Percentiles rank a stretch among this genome's conserved stretches.
phyloP scores from a whole-genome alignment of 2,329 filamentous ascomycete genomes.

The Neoscytalidium dimidiatum region DNA sequence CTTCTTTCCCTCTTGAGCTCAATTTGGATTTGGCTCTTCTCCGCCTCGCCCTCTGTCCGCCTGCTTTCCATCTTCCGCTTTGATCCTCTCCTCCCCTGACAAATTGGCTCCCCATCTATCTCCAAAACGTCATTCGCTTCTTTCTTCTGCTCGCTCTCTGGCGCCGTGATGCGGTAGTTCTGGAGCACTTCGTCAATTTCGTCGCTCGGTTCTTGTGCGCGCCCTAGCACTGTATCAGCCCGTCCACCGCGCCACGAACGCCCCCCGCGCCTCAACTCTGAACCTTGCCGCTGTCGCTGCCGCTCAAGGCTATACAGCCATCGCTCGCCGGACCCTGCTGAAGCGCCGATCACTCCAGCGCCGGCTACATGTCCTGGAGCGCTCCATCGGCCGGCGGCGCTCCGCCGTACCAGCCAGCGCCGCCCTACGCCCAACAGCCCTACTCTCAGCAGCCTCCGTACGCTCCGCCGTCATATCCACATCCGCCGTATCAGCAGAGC shows the following conservation, averaged over 20 bases:
- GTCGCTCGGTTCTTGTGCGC: constrained; percentile 10
- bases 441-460: constrained; percentile 18
- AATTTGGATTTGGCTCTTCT: not conserved
- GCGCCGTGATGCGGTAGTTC: constrained; percentile 16
- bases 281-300: not conserved
- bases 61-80: constrained; percentile 5
- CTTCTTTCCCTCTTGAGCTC: constrained; percentile 20
- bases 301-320: not conserved
- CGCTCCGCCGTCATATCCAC: constrained; percentile 28
- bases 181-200: constrained; percentile 9
- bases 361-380: constrained; percentile 37
- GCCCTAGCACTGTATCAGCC: not conserved
- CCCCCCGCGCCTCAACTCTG: not conserved
- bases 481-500: constrained; percentile 28
- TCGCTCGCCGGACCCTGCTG: not conserved
- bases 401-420: constrained; percentile 34
- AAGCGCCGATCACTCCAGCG: not conserved
- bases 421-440: constrained; percentile 30
- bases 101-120: not conserved
- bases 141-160: not conserved
- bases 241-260: not conserved
- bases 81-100: not conserved
- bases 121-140: not conserved
- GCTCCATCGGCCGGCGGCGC: constrained; percentile 32
- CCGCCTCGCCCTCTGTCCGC: not conserved